phyloP scores from a whole-genome alignment of 2,329 filamentous ascomycete species.

The Ophiostoma himal-ulmi region DNA sequence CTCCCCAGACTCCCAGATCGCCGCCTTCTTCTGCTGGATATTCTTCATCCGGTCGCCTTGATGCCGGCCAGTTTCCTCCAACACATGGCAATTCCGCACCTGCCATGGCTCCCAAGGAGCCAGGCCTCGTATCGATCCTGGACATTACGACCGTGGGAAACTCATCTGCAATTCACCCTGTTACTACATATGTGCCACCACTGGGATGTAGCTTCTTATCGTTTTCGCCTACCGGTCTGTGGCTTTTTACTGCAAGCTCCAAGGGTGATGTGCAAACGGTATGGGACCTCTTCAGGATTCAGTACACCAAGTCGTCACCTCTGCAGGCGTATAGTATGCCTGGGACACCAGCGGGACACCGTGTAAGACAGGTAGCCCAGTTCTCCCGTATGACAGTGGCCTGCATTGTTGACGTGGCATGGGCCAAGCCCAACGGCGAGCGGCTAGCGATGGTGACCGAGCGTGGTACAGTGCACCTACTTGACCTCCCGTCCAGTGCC shows the following conservation, averaged over 20 bases:
- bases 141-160: conserved; percentile 58
- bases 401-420: conserved; percentile 82
- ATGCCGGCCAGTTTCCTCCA: conserved; percentile 60
- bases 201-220: conserved; percentile 77
- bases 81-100: conserved; percentile 63
- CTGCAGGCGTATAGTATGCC: conserved; percentile 46
- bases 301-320: conserved; percentile 56
- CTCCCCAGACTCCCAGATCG: conserved; percentile 43
- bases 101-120: conserved; percentile 52
- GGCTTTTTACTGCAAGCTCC: conserved; percentile 70
- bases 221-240: conserved; percentile 67
- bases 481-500: conserved; percentile 75
- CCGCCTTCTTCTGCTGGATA: conserved; percentile 30
- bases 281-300: conserved; percentile 68
- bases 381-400: conserved; percentile 90
- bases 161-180: conserved; percentile 52
- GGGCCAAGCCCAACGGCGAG: conserved; percentile 76
- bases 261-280: conserved; percentile 80
- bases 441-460: conserved; percentile 85
- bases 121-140: conserved; percentile 67
- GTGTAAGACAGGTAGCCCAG: conserved; percentile 77
- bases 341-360: conserved; percentile 45
- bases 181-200: conserved; percentile 64
- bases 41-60: conserved; percentile 36
- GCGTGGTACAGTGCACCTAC: conserved; percentile 88